These are phyloP conservation scores for Bretziella fagacearum DNA, from an alignment of 2,329 filamentous ascomycete species.

Conservation along the genomic window DNA sequence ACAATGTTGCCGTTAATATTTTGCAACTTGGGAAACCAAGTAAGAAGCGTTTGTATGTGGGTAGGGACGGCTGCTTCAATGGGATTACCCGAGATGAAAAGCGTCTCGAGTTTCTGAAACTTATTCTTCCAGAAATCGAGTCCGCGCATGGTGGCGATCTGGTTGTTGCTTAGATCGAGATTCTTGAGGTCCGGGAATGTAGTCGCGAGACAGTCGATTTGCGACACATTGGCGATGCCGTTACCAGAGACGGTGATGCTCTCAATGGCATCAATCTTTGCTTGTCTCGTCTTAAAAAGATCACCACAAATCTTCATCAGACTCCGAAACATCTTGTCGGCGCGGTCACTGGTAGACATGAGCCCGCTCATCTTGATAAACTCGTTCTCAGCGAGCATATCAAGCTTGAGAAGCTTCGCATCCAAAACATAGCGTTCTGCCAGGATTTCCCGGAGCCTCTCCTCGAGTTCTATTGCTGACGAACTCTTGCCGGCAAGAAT, in stretches of 20 bases:
- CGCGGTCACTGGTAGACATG: constrained; percentile 52
- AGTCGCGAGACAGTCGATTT: constrained; percentile 57
- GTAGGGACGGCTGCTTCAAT: constrained; percentile 43
- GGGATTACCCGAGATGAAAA: constrained; percentile 64
- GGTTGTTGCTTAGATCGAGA: constrained; percentile 75
- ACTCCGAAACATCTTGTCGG: constrained; percentile 79
- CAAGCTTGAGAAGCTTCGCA: constrained; percentile 66
- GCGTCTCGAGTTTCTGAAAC: constrained; percentile 61
- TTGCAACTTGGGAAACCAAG: constrained; percentile 70
- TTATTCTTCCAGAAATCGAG: constrained; percentile 64
- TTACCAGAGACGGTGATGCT: constrained; percentile 75
- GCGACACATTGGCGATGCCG: constrained; percentile 51
- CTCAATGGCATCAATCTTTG: constrained; percentile 60
- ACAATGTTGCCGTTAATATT: constrained; percentile 60
- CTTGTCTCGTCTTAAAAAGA: constrained; percentile 53
- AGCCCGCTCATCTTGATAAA: constrained; percentile 58
- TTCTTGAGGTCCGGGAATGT: constrained; percentile 77
- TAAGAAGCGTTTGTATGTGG: constrained; percentile 51
- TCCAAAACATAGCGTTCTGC: constrained; percentile 53
- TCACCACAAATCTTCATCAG: constrained; percentile 74
- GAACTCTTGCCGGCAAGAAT: constrained; percentile 25
- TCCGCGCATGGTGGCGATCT: constrained; percentile 48
- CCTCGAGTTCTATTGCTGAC: constrained; percentile 43
- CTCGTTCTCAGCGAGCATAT: constrained; percentile 55
- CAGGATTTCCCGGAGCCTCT: constrained; percentile 54